Conservation (phyloP, 2,329 filamentous ascomycete genomes). For the Talaromyces sp. region DNA sequence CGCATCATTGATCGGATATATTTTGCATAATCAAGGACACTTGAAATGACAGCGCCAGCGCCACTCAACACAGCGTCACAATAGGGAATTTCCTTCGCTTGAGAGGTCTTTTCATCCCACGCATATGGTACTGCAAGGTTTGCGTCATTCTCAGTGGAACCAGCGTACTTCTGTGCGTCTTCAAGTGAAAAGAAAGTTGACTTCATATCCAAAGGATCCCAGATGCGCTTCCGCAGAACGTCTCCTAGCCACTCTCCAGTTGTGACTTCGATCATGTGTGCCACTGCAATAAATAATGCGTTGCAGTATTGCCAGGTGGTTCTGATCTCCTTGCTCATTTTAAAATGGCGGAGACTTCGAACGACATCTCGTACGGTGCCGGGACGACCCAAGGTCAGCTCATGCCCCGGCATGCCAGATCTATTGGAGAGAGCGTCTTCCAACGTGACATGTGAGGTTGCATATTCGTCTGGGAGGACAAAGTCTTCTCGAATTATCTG, state of each 20-base stretch:
- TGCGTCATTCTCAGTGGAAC: slow-evolving; percentile 19
- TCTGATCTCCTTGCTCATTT: slow-evolving; percentile 42
- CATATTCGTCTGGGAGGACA: slow-evolving; percentile 33
- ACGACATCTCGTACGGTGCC: slow-evolving; percentile 38
- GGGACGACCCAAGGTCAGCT: slow-evolving; percentile 23
- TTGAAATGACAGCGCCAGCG: slow-evolving; percentile 14
- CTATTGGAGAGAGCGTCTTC: slow-evolving; percentile 38
- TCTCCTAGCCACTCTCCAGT: slow-evolving; percentile 35
- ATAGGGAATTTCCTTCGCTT: slow-evolving; percentile 12
- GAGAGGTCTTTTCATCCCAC: slow-evolving; percentile 27
- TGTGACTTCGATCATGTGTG: slow-evolving; percentile 49
- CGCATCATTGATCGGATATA: slow-evolving; percentile 14
- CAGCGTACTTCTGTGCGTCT: slow-evolving; percentile 28
- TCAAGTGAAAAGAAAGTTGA: slow-evolving; percentile 38
- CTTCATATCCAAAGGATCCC: slow-evolving; percentile 44
- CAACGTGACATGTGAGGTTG: slow-evolving; percentile 30
- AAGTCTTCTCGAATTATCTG: slow-evolving; percentile 31
- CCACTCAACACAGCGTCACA: slow-evolving; percentile 10
- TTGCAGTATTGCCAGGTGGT: slow-evolving; percentile 54
- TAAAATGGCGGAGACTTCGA: slow-evolving; percentile 46
- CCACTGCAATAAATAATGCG: slow-evolving; percentile 51
- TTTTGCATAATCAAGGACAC: slow-evolving; percentile 14
- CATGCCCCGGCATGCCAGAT: slow-evolving; percentile 34
- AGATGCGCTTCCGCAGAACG: slow-evolving; percentile 38
- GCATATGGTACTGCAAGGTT: slow-evolving; percentile 27